Evolutionary conservation across 176 grass and related monocot genomes (phyloP), one percentile per base, ranked within the genome.

Genomic region (Phoenix dactylifera): DNA sequence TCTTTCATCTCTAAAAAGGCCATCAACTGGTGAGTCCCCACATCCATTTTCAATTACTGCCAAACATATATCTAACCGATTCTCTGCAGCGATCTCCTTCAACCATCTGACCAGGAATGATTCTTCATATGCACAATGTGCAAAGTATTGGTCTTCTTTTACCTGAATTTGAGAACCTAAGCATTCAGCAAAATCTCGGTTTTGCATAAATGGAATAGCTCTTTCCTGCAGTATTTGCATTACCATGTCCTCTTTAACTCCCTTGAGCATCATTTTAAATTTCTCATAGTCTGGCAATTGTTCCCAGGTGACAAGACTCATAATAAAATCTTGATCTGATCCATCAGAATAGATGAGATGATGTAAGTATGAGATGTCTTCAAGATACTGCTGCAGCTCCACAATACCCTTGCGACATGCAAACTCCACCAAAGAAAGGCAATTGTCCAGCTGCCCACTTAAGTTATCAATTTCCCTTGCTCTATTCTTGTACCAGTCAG

Each of bases 371-470:
- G 86, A 82, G 71, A 87, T 85, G 56, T 97, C 83, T 76, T 97
- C 74, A 75, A 80, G 62, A 76, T 85, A 91, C 50, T 75, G 61
- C 54, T 77, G 74, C 58, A 97, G 39, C 62, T 87, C 87, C 6
- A 29, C 24, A 54, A 97, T 80, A 50, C 87, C 92, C 69, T 80
- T 91, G 54, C 76, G 87, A 48, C 67, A 88, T 80, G 83, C 87
- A 82, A 88, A 68, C 32, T 97, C 81, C 66, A 91, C 74, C 28
- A 91, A 85, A 23, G 81, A 63, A 30, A 97, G 68, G 69, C 81
- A 88, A 71, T 97, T 91, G 57, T 97, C 87, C 59, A 97, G 67
- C 72, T 97, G 92, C 53, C 92, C 87, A 74, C 92, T 97, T 77
- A 91, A 80, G 75, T 80, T 85, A 74, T 97, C 92, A 79, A 97